Base-by-base conservation (phyloP, 176 grass and related monocot genomes). In the Carex pumila region DNA sequence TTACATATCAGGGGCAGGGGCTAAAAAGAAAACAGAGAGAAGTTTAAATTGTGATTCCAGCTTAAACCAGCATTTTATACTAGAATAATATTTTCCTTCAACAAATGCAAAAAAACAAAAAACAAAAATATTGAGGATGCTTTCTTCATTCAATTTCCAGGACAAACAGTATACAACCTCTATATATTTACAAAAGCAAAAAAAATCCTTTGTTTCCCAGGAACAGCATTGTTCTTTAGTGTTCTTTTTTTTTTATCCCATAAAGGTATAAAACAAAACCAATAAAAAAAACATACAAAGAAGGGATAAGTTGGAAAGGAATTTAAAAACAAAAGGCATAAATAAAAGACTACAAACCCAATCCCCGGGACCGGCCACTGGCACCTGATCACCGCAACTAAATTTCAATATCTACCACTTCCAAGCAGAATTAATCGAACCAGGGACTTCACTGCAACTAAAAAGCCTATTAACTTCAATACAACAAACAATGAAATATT, bases 331-430 rank as follows among this genome's bases (percentile, higher is more conserved):
- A 30, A 7, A 77, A 56, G 13, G 4, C 50, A 56, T 77, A 77
- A 77, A 55, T 54, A 7, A 8, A 76, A n/a, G 39, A 73, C 41
- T 12, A 50, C 18, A 73, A 31, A 76, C 4, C 21, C 3, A 30
- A 76, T 32, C 55, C 49, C 3, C 25, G 45, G 12, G 18, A 77
- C 50, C 25, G 14, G 13, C n/a, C 45, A 53, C 21, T 30, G 71
- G 2, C 11, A 29, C 17, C 71, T 52, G 71, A 75, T 75, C 19
- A 75, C 71, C 21, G 19, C 71, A 75, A 53, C 71, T 75, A 75
- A 75, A 77, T 77, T 77, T 32, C 50, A 81, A 13, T 81, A 43
- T 81, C 79, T 43, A 81, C 58, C 55, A 81, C 57, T 63, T 60
- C 58, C 58, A 45, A 71, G 34, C 7, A 41, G 57, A 39, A 61